A percentile compares a stretch with the other conserved stretches of the same genome.
Evolutionary conservation across 129 eudicot species (phyloP).

Genomic region (Helichrysum umbraculigerum): DNA sequence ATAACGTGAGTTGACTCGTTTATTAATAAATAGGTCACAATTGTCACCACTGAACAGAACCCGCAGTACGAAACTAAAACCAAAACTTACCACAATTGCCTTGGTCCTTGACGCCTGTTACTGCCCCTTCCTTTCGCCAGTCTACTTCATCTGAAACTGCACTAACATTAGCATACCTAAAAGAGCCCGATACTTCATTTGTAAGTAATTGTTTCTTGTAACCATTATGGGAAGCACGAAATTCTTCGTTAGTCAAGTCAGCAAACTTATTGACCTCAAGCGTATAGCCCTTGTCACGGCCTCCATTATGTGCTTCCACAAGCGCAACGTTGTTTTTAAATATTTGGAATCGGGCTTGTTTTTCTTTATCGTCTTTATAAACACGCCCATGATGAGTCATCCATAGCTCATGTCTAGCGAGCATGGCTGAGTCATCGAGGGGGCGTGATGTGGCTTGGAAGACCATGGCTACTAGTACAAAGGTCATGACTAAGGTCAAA

Average conservation of each 20-base stretch:
- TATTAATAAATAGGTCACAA: not conserved
- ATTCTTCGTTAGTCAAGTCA: conserved; percentile 56
- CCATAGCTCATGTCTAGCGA: conserved; percentile 38
- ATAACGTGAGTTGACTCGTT: not conserved
- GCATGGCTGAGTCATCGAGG: conserved; percentile 36
- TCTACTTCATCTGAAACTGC: conserved; percentile 39
- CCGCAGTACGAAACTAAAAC: not conserved
- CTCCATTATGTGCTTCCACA: conserved; percentile 38
- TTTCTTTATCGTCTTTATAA: conserved; percentile 38
- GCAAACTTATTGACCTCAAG: conserved; percentile 46
- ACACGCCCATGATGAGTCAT: conserved; percentile 39
- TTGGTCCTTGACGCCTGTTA: conserved; percentile 50
- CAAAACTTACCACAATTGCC: conserved; percentile 41
- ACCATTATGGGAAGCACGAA: conserved; percentile 41
- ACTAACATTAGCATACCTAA: conserved; percentile 42
- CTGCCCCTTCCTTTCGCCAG: conserved; percentile 56
- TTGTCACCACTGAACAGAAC: not conserved
- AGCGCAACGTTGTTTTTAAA: conserved; percentile 46
- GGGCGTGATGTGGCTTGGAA: conserved; percentile 38
- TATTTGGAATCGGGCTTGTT: conserved; percentile 38
- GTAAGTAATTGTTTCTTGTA: conserved; percentile 16
- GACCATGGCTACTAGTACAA: conserved; percentile 21
- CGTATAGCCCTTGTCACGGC: conserved; percentile 23
- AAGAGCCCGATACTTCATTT: not conserved
- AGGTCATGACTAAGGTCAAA: conserved; percentile 13